Evolutionary conservation across 768 basidiomycete species (phyloP).

Genomic region (Arthromyces matolae): DNA sequence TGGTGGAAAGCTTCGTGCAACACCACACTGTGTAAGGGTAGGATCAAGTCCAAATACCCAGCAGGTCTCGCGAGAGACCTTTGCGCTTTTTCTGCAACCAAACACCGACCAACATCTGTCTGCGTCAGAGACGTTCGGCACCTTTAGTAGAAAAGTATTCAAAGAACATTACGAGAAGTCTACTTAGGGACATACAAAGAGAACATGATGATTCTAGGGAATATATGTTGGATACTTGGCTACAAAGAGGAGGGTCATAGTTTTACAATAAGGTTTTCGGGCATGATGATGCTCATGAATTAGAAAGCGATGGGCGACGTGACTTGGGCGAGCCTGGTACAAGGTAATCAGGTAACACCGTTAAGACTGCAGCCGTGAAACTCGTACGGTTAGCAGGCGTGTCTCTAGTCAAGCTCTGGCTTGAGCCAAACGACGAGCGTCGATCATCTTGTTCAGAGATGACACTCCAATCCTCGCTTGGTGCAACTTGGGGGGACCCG

Average conservation of each 20-base stretch:
- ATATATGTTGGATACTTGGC: constrained; percentile 18
- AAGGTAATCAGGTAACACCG: constrained; percentile 56
- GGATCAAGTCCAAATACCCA: constrained; percentile 45
- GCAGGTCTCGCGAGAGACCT: constrained; percentile 77
- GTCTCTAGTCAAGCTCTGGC: constrained; percentile 35
- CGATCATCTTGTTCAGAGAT: constrained; percentile 73
- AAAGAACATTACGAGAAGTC: constrained; percentile 44
- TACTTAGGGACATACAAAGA: constrained; percentile 19
- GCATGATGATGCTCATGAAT: constrained; percentile 18
- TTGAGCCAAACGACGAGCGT: constrained; percentile 53
- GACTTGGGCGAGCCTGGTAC: constrained; percentile 39
- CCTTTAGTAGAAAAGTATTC: constrained; percentile 84
- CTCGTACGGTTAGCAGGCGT: constrained; percentile 55
- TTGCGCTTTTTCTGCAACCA: constrained; percentile 88
- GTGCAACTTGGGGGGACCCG: constrained; percentile 48
- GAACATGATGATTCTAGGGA: constrained; percentile 18
- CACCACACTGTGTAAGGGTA: constrained; percentile 91
- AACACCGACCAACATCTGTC: constrained; percentile 76
- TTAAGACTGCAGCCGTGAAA: constrained; percentile 57
- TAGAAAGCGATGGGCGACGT: constrained; percentile 36
- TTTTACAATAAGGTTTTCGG: not conserved
- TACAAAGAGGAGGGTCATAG: not conserved
- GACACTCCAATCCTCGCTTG: constrained; percentile 86
- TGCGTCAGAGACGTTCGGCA: constrained; percentile 73
- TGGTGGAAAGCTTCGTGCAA: constrained; percentile 74